Evolutionary conservation across 2,329 filamentous ascomycete species (phyloP).

Genomic region (Teratosphaeria nubilosa): DNA sequence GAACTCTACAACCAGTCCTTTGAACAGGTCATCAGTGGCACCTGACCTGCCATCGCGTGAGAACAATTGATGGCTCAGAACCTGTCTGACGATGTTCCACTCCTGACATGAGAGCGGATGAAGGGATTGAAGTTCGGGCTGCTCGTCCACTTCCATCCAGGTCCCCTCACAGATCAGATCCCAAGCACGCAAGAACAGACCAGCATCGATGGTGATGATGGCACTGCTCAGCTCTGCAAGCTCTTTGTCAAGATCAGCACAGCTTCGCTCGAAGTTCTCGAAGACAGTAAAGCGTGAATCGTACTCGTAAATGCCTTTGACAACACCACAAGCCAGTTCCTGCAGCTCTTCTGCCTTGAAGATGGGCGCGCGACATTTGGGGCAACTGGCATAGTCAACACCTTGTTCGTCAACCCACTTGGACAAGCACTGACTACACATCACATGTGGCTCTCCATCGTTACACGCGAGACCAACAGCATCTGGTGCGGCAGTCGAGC

Average conservation of each 20-base stretch:
- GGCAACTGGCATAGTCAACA: background rate
- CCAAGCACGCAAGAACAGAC: background rate
- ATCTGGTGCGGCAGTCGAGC: no score
- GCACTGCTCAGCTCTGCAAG: no score
- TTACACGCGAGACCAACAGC: no score
- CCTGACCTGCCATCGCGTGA: background rate
- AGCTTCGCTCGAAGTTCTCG: conserved; percentile 1
- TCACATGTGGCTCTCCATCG: no score
- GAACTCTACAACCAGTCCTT: background rate
- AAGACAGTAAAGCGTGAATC: background rate
- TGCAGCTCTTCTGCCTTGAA: background rate
- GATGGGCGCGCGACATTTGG: background rate
- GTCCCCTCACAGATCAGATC: background rate
- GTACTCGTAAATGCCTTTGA: background rate
- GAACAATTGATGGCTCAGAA: background rate
- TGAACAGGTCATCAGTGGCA: background rate
- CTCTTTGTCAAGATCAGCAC: background rate
- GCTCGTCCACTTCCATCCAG: background rate
- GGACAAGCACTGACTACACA: no score
- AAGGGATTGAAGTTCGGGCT: background rate
- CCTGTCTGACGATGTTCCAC: background rate
- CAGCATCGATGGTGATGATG: background rate
- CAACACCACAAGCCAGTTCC: background rate
- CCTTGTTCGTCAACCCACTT: no score
- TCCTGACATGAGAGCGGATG: background rate